Base-by-base conservation (phyloP, 305 asterid species). In the Fraxinus platypoda region DNA sequence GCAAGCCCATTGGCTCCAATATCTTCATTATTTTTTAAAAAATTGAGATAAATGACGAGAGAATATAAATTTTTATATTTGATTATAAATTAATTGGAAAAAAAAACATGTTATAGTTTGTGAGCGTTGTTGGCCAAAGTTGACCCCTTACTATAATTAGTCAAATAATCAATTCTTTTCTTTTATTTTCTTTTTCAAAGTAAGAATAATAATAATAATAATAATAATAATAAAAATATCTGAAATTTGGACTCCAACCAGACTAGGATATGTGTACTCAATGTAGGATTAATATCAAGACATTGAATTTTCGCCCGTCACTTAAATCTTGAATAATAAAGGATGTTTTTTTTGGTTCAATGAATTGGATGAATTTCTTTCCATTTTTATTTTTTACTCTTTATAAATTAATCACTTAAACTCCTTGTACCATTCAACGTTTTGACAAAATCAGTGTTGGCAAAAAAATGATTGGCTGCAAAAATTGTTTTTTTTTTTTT, bases 91-190 rank as follows among this genome's bases (percentile, higher is more conserved):
- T 34, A 23, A 23, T 75, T 35, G 38, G 62, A 52, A 52, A 52
- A 49, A 52, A 49, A 52, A 52, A 8, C 0, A 17, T 52, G 62
- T 17, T 52, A 25, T 21, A 43, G 62, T 38, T 25, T 17, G 34
- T 43, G 62, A 17, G 21, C 6, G 38, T 37, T 38, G 84, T 75
- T 76, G 52, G 38, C 81, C 81, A 76, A 81, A 31, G 57, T 71
- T 81, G 84, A 76, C 66, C 21, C 49, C 37, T 13, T 30, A 23
- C 62, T 13, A 46, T 26, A 12, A 81, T 38, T 38, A 75, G 76
- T 74, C 79, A 81, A 37, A 25, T 74, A 37, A 62, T 38, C 49
- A 75, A 46, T 46, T 46, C 34, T 81, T 19, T 34, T 49, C 23
- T 23, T 74, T 8, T 15, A 3, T 13, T 12, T 46, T 46, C 5